phyloP scores from a whole-genome alignment of 2,329 filamentous ascomycete species.

The Ascocoryne sarcoides region DNA sequence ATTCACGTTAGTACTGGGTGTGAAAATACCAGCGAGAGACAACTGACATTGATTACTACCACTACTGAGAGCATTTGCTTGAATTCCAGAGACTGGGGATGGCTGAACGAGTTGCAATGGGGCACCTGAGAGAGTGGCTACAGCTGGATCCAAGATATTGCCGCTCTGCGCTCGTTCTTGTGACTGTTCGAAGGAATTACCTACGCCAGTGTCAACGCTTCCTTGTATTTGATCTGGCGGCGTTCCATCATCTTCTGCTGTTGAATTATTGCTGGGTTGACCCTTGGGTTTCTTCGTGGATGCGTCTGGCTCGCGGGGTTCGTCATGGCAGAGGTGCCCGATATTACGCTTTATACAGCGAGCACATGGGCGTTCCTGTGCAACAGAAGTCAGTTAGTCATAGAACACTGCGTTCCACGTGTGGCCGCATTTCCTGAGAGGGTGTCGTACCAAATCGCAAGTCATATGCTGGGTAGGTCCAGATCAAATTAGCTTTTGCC shows the following conservation, averaged over 20 bases:
- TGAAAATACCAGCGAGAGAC: conserved; percentile 5
- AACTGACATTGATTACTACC: conserved; percentile 69
- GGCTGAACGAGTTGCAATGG: conserved; percentile 65
- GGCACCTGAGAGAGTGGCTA: conserved; percentile 37
- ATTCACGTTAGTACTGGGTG: conserved; percentile 15
- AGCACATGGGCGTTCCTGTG: conserved; percentile 87
- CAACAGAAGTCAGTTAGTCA: conserved; percentile 25
- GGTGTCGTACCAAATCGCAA: conserved; percentile 69
- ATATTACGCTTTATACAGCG: conserved; percentile 98
- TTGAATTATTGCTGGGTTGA: conserved; percentile 42
- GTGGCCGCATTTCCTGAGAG: conserved; percentile 23
- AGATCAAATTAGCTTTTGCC: conserved; percentile 29
- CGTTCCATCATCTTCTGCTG: conserved; percentile 50
- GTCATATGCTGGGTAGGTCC: conserved; percentile 66
- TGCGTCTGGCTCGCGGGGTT: conserved; percentile 74
- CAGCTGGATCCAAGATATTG: conserved; percentile 25
- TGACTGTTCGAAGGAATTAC: conserved; percentile 47
- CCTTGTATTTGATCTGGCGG: conserved; percentile 42
- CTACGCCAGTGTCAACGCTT: conserved; percentile 36
- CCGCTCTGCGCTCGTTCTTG: conserved; percentile 38
- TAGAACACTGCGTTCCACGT: conserved; percentile 25
- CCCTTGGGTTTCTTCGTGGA: conserved; percentile 65
- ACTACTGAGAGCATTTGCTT: conserved; percentile 50
- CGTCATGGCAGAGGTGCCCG: conserved; percentile 95
- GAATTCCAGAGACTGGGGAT: conserved; percentile 57